phyloP scores from a whole-genome alignment of 306 rosid species.

The Mimosa pudica region DNA sequence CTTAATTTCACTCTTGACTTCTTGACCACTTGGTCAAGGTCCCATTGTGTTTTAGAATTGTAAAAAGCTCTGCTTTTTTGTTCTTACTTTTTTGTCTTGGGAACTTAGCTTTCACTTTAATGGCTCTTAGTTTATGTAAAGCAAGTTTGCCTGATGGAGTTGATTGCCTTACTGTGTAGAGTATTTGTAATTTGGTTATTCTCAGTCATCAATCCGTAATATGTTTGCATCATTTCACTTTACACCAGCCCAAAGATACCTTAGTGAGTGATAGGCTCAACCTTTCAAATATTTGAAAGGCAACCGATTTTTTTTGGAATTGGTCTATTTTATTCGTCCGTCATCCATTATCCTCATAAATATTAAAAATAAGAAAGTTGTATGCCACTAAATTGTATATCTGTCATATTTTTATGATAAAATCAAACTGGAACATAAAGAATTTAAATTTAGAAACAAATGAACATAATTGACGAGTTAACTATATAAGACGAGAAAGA shows the following conservation, averaged over 20 bases:
- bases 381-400: not conserved
- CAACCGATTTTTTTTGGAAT: not conserved
- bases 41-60: slow-evolving; percentile 23
- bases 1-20: slow-evolving; percentile 57
- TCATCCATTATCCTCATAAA: not conserved
- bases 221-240: not conserved
- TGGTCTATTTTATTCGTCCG: not conserved
- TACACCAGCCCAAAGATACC: not conserved
- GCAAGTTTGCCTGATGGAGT: slow-evolving; percentile 31
- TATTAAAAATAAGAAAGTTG: not conserved
- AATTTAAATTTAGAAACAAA: no score
- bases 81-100: slow-evolving; percentile 17
- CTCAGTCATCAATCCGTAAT: not conserved
- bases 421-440: no score
- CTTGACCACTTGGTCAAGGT: slow-evolving; percentile 39
- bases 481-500: no score
- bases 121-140: slow-evolving; percentile 28
- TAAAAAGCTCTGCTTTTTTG: slow-evolving; percentile 12
- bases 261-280: not conserved
- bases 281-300: not conserved
- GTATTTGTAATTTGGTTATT: not conserved
- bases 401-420: not conserved
- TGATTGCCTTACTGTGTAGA: slow-evolving; percentile 15
- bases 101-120: not conserved
- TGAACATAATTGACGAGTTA: not conserved